Evolutionary conservation across 2,329 filamentous ascomycete species (phyloP).

Genomic region (Cladosporium oxysporum): DNA sequence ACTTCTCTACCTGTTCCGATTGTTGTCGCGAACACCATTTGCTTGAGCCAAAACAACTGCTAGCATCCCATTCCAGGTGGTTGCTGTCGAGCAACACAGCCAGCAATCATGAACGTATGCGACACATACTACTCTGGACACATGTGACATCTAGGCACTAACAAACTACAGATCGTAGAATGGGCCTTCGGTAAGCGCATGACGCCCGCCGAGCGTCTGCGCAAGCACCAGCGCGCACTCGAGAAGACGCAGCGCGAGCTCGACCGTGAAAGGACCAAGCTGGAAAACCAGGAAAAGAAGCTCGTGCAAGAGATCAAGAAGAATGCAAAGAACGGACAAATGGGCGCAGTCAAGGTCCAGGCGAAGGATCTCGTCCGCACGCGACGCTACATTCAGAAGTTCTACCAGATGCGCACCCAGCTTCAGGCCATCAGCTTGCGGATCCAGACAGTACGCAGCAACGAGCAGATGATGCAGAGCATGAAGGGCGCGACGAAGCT

Average conservation of each 20-base stretch:
- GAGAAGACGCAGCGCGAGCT: conserved; percentile 97
- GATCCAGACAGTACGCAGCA: conserved; percentile 96
- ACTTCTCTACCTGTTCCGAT: not conserved
- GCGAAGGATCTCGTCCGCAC: conserved; percentile 95
- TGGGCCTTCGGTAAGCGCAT: conserved; percentile 99
- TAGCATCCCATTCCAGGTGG: not conserved
- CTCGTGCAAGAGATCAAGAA: conserved; percentile 95
- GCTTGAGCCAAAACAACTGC: not conserved
- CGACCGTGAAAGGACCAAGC: conserved; percentile 89
- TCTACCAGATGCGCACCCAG: conserved; percentile 97
- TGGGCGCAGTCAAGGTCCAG: conserved; percentile 98
- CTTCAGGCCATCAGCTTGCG: conserved; percentile 92
- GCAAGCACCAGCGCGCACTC: conserved; percentile 92
- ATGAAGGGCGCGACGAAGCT: conserved; percentile 97
- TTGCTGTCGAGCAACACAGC: conserved; percentile 13
- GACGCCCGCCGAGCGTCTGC: conserved; percentile 88
- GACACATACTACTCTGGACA: not conserved
- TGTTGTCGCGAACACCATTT: not conserved
- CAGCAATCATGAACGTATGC: conserved; percentile 59
- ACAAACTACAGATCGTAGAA: conserved; percentile 75
- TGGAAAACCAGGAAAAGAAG: conserved; percentile 99
- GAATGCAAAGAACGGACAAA: conserved; percentile 95
- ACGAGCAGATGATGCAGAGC: conserved; percentile 99
- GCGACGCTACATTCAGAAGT: conserved; percentile 87
- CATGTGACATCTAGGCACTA: conserved; percentile 7